phyloP scores from a whole-genome alignment of 176 grass and related monocot species.

The Ananas comosus region DNA sequence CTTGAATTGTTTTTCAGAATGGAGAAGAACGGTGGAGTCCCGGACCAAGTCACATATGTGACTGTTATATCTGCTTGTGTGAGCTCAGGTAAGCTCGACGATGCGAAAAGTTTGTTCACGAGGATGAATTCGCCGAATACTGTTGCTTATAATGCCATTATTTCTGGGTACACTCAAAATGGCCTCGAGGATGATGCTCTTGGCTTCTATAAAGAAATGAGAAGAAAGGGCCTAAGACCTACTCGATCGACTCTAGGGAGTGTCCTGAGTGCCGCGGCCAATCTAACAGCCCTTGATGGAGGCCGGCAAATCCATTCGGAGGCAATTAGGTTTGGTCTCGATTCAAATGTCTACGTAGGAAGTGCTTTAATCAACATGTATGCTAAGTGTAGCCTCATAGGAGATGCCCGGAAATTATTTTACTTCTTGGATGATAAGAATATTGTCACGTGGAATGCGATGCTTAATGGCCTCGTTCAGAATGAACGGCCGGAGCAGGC shows the following conservation, averaged over 20 bases:
- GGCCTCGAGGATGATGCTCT: constrained; percentile 32
- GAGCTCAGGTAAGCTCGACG: constrained; percentile 34
- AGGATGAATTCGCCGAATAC: constrained; percentile 21
- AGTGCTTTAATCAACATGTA: constrained; percentile 70
- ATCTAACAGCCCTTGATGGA: constrained; percentile 18
- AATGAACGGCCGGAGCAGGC: constrained; percentile 38
- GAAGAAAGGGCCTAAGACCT: constrained; percentile 23
- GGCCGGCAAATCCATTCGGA: constrained; percentile 37
- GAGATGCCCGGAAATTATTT: constrained; percentile 42
- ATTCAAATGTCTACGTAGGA: constrained; percentile 53
- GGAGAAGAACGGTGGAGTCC: constrained; percentile 21
- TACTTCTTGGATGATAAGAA: constrained; percentile 39
- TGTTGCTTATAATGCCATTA: constrained; percentile 63
- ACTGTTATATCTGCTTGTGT: constrained; percentile 40
- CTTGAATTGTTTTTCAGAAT: constrained; percentile 39
- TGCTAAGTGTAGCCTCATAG: constrained; percentile 31
- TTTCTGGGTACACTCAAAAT: constrained; percentile 39
- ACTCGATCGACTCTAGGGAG: constrained; percentile 57
- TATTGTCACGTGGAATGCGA: constrained; percentile 67
- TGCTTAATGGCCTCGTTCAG: constrained; percentile 46
- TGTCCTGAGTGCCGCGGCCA: constrained; percentile 49
- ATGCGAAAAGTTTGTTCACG: constrained; percentile 28
- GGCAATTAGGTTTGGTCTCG: constrained; percentile 41
- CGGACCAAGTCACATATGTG: constrained; percentile 28
- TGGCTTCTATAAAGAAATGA: constrained; percentile 51